phyloP scores from a whole-genome alignment of 805 yeast species.

The Peterozyma toletana region DNA sequence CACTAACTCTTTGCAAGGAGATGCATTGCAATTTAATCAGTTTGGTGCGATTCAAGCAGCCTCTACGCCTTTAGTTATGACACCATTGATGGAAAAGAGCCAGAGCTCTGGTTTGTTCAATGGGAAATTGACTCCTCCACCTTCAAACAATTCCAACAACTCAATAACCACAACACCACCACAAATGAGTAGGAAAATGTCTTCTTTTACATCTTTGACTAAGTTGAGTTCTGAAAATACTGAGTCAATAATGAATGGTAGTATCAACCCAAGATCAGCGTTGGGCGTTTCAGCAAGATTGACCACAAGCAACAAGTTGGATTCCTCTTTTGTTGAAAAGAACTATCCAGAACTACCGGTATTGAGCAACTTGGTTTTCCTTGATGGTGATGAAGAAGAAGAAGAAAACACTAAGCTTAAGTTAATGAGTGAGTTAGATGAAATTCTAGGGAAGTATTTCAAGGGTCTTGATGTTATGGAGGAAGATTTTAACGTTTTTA shows the following conservation, averaged over 20 bases:
- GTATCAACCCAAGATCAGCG: background rate
- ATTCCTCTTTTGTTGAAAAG: background rate
- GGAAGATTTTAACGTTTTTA: slow-evolving; percentile 18
- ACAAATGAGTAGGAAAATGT: background rate
- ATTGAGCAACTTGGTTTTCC: slow-evolving; percentile 5
- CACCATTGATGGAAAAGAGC: slow-evolving; percentile 64
- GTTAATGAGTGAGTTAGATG: slow-evolving; percentile 18
- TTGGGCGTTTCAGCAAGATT: background rate
- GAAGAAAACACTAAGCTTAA: slow-evolving; percentile 10
- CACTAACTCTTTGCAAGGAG: slow-evolving; percentile 34
- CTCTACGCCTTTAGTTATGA: slow-evolving; percentile 59
- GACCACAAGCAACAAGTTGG: background rate
- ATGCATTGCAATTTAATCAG: slow-evolving; percentile 42
- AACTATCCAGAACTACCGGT: slow-evolving; percentile 6
- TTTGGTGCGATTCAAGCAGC: slow-evolving; percentile 52
- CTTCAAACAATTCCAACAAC: background rate
- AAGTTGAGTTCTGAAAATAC: background rate
- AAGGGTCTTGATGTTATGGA: slow-evolving; percentile 20
- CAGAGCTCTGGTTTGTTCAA: slow-evolving; percentile 12
- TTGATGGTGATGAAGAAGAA: slow-evolving; percentile 8
- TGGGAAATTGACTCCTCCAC: slow-evolving; percentile 7
- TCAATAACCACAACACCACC: slow-evolving; percentile 3
- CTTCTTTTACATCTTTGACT: background rate
- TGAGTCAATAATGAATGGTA: slow-evolving; percentile 7
- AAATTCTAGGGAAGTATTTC: slow-evolving; percentile 13